Conservation (phyloP, 2,329 filamentous ascomycete species). For the Sarocladium strictum region DNA sequence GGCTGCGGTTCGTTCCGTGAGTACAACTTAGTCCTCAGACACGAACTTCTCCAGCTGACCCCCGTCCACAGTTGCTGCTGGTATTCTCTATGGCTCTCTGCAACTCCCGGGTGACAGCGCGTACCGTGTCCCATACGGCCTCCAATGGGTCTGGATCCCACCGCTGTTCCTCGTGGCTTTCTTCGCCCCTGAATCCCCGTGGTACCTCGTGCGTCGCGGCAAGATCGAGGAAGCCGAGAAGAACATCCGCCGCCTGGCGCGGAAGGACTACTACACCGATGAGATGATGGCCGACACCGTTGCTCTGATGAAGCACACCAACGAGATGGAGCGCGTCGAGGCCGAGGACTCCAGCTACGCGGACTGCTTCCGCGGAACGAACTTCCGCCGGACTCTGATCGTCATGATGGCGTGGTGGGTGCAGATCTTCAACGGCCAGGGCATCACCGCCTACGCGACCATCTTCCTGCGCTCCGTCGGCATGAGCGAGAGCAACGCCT, state of each 20-base stretch:
- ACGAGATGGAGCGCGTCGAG: slow-evolving; percentile 30
- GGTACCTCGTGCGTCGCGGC: slow-evolving; percentile 32
- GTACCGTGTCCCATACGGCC: slow-evolving; percentile 31
- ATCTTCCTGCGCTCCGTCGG: slow-evolving; percentile 47
- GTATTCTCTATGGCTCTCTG: slow-evolving; percentile 24
- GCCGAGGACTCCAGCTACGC: slow-evolving; percentile 27
- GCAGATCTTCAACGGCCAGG: slow-evolving; percentile 31
- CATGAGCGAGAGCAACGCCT: slow-evolving; percentile 34
- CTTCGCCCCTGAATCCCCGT: slow-evolving; percentile 38
- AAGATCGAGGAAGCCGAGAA: slow-evolving; percentile 23
- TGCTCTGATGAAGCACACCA: slow-evolving; percentile 36
- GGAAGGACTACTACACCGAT: slow-evolving; percentile 27
- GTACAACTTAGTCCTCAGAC: not conserved
- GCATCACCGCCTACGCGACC: slow-evolving; percentile 48
- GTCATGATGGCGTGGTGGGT: slow-evolving; percentile 23
- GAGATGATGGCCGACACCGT: slow-evolving; percentile 31
- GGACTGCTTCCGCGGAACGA: slow-evolving; percentile 33
- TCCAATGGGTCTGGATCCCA: slow-evolving; percentile 39
- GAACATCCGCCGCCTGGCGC: slow-evolving; percentile 22
- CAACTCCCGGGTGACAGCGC: slow-evolving; percentile 13
- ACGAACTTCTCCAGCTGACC: not conserved
- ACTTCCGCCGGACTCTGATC: slow-evolving; percentile 32
- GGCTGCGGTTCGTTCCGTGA: slow-evolving; percentile 29
- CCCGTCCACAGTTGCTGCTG: slow-evolving; percentile 31
- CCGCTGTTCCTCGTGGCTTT: slow-evolving; percentile 23